Percentiles rank a stretch among this genome's conserved stretches.
Conservation (phyloP, 208 protist species). For the Leishmania mexicana region DNA sequence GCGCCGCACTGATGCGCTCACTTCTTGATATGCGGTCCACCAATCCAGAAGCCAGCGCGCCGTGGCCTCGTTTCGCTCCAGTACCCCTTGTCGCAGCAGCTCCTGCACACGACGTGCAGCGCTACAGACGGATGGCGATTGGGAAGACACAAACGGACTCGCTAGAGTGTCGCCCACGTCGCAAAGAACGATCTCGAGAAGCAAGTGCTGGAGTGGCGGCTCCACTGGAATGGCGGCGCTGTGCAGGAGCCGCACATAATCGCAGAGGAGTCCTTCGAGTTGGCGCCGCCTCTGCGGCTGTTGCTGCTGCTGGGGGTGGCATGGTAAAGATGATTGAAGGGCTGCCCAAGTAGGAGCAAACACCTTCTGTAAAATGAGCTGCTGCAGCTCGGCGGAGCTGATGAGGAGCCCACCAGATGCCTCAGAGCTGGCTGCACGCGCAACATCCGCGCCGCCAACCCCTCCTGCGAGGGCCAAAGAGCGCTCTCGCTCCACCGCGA, state of each 20-base stretch:
- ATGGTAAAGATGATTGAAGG: background rate
- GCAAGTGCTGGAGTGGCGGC: conserved; percentile 12
- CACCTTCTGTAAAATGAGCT: conserved; percentile 7
- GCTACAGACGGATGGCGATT: background rate
- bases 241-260: conserved; percentile 25
- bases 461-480: background rate
- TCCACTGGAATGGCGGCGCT: background rate
- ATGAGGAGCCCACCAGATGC: background rate
- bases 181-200: conserved; percentile 22
- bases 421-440: background rate
- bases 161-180: background rate
- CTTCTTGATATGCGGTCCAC: conserved; percentile 10
- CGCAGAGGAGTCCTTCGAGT: conserved; percentile 22
- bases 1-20: background rate
- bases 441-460: background rate
- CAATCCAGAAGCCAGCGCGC: conserved; percentile 23
- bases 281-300: background rate
- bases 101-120: conserved; percentile 13
- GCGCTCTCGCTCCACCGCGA: background rate
- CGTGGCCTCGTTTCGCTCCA: conserved; percentile 15
- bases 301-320: conserved; percentile 1
- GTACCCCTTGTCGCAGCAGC: conserved; percentile 18
- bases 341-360: conserved; percentile 16
- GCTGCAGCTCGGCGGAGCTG: conserved; percentile 10
- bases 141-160: background rate